phyloP scores from a whole-genome alignment of 345 rosid genomes.

The Syzygium aqueum region DNA sequence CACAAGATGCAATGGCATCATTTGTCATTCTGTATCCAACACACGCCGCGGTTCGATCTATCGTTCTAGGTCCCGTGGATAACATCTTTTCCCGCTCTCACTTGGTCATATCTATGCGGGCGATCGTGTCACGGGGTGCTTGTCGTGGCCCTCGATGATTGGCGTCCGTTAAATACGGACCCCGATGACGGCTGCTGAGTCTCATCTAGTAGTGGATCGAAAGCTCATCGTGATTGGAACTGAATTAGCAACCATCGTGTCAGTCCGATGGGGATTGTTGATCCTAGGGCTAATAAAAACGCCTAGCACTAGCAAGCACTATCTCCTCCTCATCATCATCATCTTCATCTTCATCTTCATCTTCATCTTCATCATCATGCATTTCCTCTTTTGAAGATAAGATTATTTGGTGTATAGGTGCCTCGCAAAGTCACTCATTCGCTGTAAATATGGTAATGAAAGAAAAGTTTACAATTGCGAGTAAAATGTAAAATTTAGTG shows the following conservation, averaged over 20 bases:
- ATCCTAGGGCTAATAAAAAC: background rate
- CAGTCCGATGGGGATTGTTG: background rate
- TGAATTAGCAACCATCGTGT: background rate
- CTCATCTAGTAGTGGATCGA: background rate
- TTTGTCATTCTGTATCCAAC: background rate
- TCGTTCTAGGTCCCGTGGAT: background rate
- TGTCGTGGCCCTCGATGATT: background rate
- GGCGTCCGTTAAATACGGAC: background rate
- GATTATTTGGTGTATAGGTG: background rate
- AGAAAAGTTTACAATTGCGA: background rate
- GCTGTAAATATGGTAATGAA: background rate
- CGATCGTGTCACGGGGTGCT: rapidly evolving
- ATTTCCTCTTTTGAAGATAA: background rate
- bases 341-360: background rate
- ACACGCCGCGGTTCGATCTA: background rate
- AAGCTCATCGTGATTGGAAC: background rate
- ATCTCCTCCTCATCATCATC: background rate
- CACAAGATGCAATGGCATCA: background rate
- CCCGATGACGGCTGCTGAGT: background rate
- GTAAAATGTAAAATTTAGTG: background rate
- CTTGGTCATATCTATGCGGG: rapidly evolving
- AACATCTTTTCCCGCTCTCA: background rate
- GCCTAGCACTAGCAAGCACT: background rate
- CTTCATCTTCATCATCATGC: background rate
- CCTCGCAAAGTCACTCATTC: background rate